phyloP scores from a whole-genome alignment of 1,284 basidiomycete genomes.

The Microstroma glucosiphilum region DNA sequence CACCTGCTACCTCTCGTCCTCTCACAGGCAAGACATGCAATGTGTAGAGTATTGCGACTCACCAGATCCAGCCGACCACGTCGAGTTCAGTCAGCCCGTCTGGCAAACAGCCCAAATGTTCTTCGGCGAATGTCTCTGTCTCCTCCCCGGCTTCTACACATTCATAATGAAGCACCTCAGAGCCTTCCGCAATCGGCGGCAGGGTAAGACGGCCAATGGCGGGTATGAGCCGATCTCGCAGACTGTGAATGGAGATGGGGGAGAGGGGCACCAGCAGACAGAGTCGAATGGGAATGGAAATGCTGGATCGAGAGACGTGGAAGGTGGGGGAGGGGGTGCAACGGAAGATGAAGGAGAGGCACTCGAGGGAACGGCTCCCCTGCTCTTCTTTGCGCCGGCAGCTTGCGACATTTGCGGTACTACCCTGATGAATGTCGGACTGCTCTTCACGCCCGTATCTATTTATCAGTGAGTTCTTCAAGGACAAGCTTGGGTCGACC shows the following conservation, averaged over 20 bases:
- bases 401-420: slow-evolving; percentile 79
- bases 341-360: background rate
- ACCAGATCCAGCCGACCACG: slow-evolving; percentile 26
- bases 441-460: slow-evolving; percentile 90
- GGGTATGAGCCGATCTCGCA: background rate
- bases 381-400: slow-evolving; percentile 78
- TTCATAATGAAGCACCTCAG: background rate
- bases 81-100: slow-evolving; percentile 45
- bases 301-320: background rate
- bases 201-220: slow-evolving; percentile 1
- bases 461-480: slow-evolving; percentile 63
- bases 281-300: background rate
- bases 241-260: no score
- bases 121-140: slow-evolving; percentile 51
- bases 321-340: background rate
- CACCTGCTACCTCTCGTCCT: no score
- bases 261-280: background rate
- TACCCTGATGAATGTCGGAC: slow-evolving; percentile 89
- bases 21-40: slow-evolving; percentile 49
- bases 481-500: background rate
- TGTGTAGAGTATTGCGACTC: slow-evolving; percentile 50
- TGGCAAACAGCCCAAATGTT: slow-evolving; percentile 52
- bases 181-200: slow-evolving; percentile 14
- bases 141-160: slow-evolving; percentile 20
- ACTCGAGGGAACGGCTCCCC: background rate